phyloP scores from a whole-genome alignment of 225 moss, liverwort and hornwort species.

The Straminergon stramineum region DNA sequence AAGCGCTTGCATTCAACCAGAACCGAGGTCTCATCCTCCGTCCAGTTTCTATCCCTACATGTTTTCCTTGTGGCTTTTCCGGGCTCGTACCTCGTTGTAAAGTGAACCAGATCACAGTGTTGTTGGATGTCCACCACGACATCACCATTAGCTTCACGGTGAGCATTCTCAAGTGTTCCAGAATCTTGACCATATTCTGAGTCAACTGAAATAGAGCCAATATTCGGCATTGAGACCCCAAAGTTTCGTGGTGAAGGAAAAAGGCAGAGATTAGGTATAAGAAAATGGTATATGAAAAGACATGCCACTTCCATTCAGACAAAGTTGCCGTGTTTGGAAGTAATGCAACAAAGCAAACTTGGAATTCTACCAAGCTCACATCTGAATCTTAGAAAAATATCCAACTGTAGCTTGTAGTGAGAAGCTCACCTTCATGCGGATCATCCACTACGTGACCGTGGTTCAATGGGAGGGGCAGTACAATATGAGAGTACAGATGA shows the following conservation, averaged over 20 bases:
- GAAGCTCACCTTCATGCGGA: not conserved
- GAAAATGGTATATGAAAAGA: not conserved
- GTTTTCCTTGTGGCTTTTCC: not conserved
- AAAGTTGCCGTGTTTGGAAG: not conserved
- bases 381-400: not conserved
- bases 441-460: not conserved
- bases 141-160: not conserved
- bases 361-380: not conserved
- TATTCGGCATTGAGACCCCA: not conserved
- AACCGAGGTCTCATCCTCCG: not conserved
- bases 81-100: not conserved
- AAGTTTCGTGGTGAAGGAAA: not conserved
- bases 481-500: not conserved
- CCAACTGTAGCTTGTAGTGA: not conserved
- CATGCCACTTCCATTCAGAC: not conserved
- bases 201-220: too few species aligned
- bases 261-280: too few species aligned
- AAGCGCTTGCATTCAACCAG: not conserved
- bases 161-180: not conserved
- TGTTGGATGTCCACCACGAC: not conserved
- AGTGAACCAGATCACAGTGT: not conserved
- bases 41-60: not conserved
- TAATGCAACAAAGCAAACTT: not conserved
- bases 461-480: not conserved
- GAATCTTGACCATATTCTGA: not conserved